A percentile compares a stretch with the other conserved stretches of the same genome.
phyloP scores from a whole-genome alignment of 179 eudicot genomes.

The Drosera spatulata region DNA sequence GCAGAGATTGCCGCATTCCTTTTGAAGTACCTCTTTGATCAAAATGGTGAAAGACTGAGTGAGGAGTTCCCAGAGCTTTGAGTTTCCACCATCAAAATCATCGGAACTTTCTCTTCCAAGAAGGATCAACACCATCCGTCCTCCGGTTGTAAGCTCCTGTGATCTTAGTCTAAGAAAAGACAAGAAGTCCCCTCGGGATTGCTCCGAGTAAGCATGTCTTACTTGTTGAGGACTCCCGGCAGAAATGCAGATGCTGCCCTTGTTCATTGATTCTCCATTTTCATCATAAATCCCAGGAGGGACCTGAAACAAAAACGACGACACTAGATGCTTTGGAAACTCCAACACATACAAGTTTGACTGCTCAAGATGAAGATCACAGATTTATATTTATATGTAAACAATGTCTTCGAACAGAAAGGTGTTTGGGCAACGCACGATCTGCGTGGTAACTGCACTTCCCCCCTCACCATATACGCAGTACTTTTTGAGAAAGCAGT shows the following conservation, averaged over 20 bases:
- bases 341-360: too few relatives aligned
- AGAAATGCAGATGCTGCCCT: slow-evolving; percentile 56
- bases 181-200: slow-evolving; percentile 59
- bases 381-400: too few relatives aligned
- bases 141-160: slow-evolving; percentile 45
- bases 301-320: slow-evolving; percentile 21
- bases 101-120: slow-evolving; percentile 45
- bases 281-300: slow-evolving; percentile 53
- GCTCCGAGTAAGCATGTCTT: slow-evolving; percentile 38
- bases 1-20: too few relatives aligned
- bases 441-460: too few relatives aligned
- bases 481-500: too few relatives aligned
- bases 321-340: too few relatives aligned
- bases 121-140: slow-evolving; percentile 63
- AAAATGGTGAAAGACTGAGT: slow-evolving; percentile 43
- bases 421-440: too few relatives aligned
- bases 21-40: slow-evolving; percentile 33
- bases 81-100: slow-evolving; percentile 61
- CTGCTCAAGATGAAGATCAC: too few relatives aligned
- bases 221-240: slow-evolving; percentile 37
- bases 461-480: too few relatives aligned
- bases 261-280: slow-evolving; percentile 48
- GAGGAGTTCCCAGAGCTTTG: slow-evolving; percentile 68
- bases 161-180: slow-evolving; percentile 50
- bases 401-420: too few relatives aligned